Conservation (phyloP, 2,329 filamentous ascomycete genomes). For the Pseudogymnoascus sp. region DNA sequence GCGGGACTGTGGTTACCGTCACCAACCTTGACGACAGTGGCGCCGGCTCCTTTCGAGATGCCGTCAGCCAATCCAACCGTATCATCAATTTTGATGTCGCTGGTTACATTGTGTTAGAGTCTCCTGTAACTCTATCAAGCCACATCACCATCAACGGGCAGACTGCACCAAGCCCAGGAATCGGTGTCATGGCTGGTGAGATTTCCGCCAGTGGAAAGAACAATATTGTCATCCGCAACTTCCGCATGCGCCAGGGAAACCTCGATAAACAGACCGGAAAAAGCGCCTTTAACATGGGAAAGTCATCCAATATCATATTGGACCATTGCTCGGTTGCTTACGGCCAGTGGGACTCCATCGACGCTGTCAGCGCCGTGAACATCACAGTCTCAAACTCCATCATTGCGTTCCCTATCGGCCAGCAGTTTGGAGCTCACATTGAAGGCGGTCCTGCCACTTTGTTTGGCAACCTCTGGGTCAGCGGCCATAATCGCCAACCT, state of each 20-base stretch:
- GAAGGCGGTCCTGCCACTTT: slow-evolving; percentile 45
- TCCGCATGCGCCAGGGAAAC: slow-evolving; percentile 48
- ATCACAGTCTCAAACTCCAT: slow-evolving; percentile 47
- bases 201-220: neutral
- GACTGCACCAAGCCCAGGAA: slow-evolving; percentile 39
- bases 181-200: slow-evolving; percentile 31
- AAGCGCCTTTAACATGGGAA: slow-evolving; percentile 46
- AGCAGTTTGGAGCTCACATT: slow-evolving; percentile 46
- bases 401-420: slow-evolving; percentile 34
- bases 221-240: slow-evolving; percentile 47
- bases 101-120: slow-evolving; percentile 38
- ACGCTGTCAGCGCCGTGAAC: slow-evolving; percentile 36
- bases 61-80: slow-evolving; percentile 36
- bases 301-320: slow-evolving; percentile 48
- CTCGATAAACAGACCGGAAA: slow-evolving; percentile 42
- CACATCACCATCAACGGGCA: slow-evolving; percentile 40
- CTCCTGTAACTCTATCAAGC: slow-evolving; percentile 36
- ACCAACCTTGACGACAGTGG: slow-evolving; percentile 40
- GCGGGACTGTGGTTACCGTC: slow-evolving; percentile 38
- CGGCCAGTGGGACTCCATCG: slow-evolving; percentile 50
- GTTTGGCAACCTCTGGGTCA: slow-evolving; percentile 49
- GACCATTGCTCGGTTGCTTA: slow-evolving; percentile 48
- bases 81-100: slow-evolving; percentile 40
- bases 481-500: slow-evolving; percentile 51
- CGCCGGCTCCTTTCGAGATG: slow-evolving; percentile 40